These are phyloP conservation scores for Ambispora gerdemannii DNA, from an alignment of 192 early-diverging fungal species.

Conservation along the genomic window DNA sequence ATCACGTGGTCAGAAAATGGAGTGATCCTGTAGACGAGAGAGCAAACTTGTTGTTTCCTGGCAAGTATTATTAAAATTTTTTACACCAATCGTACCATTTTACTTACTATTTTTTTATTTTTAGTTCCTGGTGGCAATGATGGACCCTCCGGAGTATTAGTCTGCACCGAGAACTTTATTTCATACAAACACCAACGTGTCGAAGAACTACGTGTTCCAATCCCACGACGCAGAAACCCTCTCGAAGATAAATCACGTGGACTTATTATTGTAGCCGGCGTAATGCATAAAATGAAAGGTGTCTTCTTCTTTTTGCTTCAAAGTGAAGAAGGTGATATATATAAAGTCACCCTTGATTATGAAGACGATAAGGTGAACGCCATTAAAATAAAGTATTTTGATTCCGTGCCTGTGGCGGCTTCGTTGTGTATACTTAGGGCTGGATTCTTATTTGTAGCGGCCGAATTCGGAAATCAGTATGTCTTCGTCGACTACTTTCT, in stretches of 20 bases:
- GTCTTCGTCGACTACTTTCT: slow-evolving; percentile 29
- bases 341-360: slow-evolving; percentile 86
- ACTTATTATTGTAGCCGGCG: slow-evolving; percentile 75
- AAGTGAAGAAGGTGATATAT: slow-evolving; percentile 91
- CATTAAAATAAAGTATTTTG: slow-evolving; percentile 92
- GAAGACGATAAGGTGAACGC: slow-evolving; percentile 55
- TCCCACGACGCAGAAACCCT: slow-evolving; percentile 74
- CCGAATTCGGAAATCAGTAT: slow-evolving; percentile 92
- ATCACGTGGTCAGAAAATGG: slow-evolving; percentile 98
- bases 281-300: slow-evolving; percentile 88
- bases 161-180: slow-evolving; percentile 88
- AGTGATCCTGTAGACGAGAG: slow-evolving; percentile 70
- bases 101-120: neutral
- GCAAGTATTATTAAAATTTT: slow-evolving; percentile 34
- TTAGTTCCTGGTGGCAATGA: slow-evolving; percentile 81
- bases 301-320: slow-evolving; percentile 91
- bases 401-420: slow-evolving; percentile 81
- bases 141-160: slow-evolving; percentile 96
- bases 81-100: neutral
- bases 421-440: slow-evolving; percentile 83
- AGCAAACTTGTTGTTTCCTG: slow-evolving; percentile 79
- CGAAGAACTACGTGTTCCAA: slow-evolving; percentile 63
- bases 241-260: slow-evolving; percentile 64
- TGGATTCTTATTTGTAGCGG: slow-evolving; percentile 90
- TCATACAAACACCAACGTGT: slow-evolving; percentile 79